Base-by-base conservation (phyloP, 768 basidiomycete species). In the Lactarius quietus region DNA sequence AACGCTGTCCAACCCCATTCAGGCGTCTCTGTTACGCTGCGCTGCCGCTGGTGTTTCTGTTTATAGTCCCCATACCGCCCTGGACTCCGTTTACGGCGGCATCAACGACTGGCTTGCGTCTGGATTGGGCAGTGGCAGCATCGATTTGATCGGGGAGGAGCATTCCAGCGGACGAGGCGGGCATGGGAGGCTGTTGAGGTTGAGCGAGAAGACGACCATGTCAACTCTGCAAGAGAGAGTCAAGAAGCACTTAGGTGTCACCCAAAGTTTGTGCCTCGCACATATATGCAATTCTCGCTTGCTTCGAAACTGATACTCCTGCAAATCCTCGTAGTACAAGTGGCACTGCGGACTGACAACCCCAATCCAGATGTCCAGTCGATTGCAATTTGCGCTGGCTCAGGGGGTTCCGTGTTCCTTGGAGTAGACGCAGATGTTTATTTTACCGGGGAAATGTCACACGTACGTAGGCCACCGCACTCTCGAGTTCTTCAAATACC, bases 381-480 rank as follows among this genome's bases (percentile, higher is more conserved):
- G 33, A 83, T 97, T 63, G 95, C 92, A 59, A 88, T 98, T 65
- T 97, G 95, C 75, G 95, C 95, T 39, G 96, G 96, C 39, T 88
- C 89, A 33, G 95, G 94, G 57, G 90, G 85, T 2, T 88, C 88
- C 52, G 80, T 95, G 74, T 82, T 98, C 56, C 75, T 80, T 23
- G 87, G 85, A 57, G 80, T 84, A 43, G 76, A 84, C 54, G 95
- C 94, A 43, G 95, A 97, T 75, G 84, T 95, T 29, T 93, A 91
- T 75, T 81, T 95, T 71, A 98, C 96, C 3, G 96, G 96, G 10
- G 94, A 98, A 78, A 92, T 95, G 90, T 75, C 83, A 23, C 95
- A 96, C 76, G 92, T 93, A 75, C 59, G 85, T 75, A 39, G 39
- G 15, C 48, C 60, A 61, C 53, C 53, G 56, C n/a, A 38, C 43